Evolutionary conservation across 2,329 filamentous ascomycete species (phyloP).

Genomic region (Neophaeococcomyces mojaviensis): DNA sequence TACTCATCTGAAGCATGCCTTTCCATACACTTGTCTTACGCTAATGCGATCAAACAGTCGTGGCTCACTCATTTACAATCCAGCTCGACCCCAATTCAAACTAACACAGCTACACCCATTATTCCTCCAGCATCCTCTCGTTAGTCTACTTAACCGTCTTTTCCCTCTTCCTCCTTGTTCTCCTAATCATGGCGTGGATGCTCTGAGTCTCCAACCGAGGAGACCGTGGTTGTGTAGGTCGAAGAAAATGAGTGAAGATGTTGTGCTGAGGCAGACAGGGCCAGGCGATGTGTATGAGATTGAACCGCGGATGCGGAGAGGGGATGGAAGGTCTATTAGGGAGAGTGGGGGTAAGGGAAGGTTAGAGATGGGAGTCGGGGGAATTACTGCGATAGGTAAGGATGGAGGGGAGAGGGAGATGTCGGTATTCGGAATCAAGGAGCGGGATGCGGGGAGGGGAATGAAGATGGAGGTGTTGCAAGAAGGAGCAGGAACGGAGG

Average conservation of each 20-base stretch:
- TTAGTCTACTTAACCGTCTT: neutral
- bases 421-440: no score
- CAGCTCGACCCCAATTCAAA: neutral
- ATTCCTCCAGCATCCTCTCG: neutral
- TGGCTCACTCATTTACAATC: neutral
- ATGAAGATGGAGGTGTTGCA: no score
- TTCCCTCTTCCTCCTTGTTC: neutral
- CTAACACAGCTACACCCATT: neutral
- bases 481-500: no score
- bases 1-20: neutral
- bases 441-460: no score
- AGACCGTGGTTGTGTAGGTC: slow-evolving; percentile 1
- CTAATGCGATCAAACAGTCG: neutral
- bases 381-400: no score
- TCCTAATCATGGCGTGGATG: neutral
- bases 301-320: slow-evolving; percentile 3
- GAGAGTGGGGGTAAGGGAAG: no score
- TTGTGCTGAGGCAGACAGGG: neutral
- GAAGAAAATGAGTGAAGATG: neutral
- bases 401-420: no score
- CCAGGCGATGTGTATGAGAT: slow-evolving; percentile 6
- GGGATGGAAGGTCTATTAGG: slow-evolving; percentile 1
- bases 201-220: slow-evolving; percentile 2
- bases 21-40: neutral
- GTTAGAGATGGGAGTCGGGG: no score